These are phyloP conservation scores for Saccharomyces uvarum DNA, from an alignment of 1,139 yeast genomes.

Conservation along the genomic window DNA sequence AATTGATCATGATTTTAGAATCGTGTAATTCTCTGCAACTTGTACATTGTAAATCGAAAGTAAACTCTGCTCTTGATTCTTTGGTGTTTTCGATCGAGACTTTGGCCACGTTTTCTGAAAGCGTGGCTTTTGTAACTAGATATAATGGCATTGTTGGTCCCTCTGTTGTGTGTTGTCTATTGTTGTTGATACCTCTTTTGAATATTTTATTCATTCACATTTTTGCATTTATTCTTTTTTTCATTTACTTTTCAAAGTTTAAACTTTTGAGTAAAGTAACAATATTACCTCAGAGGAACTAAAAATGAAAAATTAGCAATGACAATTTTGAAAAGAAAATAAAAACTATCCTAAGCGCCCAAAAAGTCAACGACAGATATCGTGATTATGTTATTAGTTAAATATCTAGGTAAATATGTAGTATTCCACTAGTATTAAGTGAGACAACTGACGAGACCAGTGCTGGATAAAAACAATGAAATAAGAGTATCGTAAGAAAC, in stretches of 20 bases:
- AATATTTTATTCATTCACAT: neutral
- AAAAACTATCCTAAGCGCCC: neutral
- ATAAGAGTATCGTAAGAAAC: neutral
- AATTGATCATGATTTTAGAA: conserved; percentile 65
- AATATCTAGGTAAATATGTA: neutral
- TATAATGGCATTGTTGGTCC: conserved; percentile 21
- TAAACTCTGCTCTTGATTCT: conserved; percentile 60
- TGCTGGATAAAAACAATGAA: neutral
- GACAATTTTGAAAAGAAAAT: neutral
- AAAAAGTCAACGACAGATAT: neutral
- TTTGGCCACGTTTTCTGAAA: conserved; percentile 27
- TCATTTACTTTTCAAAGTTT: neutral
- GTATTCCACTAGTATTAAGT: neutral
- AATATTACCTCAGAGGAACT: neutral
- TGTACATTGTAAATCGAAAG: conserved; percentile 67
- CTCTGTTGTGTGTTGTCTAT: neutral
- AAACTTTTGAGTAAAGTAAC: neutral
- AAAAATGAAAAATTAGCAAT: neutral
- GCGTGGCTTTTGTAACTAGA: conserved; percentile 20
- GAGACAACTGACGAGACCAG: neutral
- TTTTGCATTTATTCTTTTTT: neutral
- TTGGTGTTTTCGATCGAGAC: conserved; percentile 50
- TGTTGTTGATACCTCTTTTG: neutral
- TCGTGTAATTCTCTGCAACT: conserved; percentile 72
- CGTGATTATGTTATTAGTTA: neutral